phyloP scores from a whole-genome alignment of 139 green algal species.

The Protoeuglena noctilucae region DNA sequence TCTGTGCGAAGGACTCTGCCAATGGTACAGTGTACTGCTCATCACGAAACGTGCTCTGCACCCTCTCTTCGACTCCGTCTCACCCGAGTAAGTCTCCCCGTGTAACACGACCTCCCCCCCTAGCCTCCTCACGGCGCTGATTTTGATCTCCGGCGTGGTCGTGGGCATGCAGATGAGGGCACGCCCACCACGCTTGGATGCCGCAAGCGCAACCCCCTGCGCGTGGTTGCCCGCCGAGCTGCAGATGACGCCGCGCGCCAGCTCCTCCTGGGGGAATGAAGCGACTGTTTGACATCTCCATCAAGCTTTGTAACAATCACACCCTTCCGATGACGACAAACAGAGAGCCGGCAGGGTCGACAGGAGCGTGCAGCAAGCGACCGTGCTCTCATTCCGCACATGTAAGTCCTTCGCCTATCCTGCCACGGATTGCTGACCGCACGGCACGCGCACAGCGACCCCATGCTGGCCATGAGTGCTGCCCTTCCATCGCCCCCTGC shows the following conservation, averaged over 20 bases:
- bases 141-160: conserved; percentile 70
- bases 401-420: too few relatives aligned
- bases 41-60: too few relatives aligned
- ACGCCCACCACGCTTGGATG: conserved; percentile 40
- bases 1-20: too few relatives aligned
- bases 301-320: neutral
- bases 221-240: conserved; percentile 88
- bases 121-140: conserved; percentile 51
- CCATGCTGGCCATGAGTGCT: neutral
- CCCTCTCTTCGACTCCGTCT: conserved; percentile 57
- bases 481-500: neutral
- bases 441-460: neutral
- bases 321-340: neutral
- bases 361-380: too few relatives aligned
- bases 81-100: conserved; percentile 84
- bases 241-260: conserved; percentile 72
- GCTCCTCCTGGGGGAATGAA: too few relatives aligned
- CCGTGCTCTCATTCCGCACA: too few relatives aligned
- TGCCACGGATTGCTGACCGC: too few relatives aligned
- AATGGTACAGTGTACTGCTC: too few relatives aligned
- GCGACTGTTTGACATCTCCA: neutral
- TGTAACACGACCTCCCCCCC: conserved; percentile 79
- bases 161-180: conserved; percentile 82
- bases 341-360: too few relatives aligned
- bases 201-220: conserved; percentile 80